A percentile compares a stretch with the other conserved stretches of the same genome.
Conservation (phyloP, 1,284 basidiomycete species). For the Salmacisia buchloeana region DNA sequence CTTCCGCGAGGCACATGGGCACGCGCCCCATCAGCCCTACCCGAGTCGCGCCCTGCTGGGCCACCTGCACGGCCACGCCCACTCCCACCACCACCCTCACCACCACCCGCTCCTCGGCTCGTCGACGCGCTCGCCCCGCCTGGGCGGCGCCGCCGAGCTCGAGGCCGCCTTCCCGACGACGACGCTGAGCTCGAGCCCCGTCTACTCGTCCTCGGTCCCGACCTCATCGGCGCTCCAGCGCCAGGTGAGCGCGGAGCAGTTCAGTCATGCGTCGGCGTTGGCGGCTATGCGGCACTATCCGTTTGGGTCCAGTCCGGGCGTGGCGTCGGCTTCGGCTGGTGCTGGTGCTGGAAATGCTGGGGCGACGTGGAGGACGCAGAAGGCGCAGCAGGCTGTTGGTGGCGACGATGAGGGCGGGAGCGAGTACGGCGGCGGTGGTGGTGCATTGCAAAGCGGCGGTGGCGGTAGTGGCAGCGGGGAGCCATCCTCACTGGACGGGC, state of each 20-base stretch:
- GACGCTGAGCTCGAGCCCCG: not conserved
- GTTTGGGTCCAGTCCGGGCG: not conserved
- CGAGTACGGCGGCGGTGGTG: conserved; percentile 19
- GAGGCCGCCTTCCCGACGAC: not conserved
- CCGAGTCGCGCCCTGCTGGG: not conserved
- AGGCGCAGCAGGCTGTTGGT: conserved; percentile 18
- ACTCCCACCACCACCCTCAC: not conserved
- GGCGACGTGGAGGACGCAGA: conserved; percentile 15
- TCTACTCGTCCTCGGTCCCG: not conserved
- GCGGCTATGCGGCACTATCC: not conserved
- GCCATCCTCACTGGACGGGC: not conserved
- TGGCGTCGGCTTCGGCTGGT: not conserved
- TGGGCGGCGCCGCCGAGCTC: not conserved
- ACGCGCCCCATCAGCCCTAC: conserved; percentile 1
- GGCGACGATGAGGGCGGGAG: conserved; percentile 17
- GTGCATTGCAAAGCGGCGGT: not conserved
- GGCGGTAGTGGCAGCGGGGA: not conserved
- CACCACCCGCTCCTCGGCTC: too few relatives aligned
- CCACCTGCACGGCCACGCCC: too few relatives aligned
- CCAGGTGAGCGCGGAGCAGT: not conserved
- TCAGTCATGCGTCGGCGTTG: not conserved
- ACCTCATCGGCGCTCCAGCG: not conserved
- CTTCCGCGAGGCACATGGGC: conserved; percentile 3
- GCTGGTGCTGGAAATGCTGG: not conserved
- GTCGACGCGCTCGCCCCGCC: not conserved